These are phyloP conservation scores for Arthrobotrys musiformis DNA, from an alignment of 2,329 filamentous ascomycete genomes.

Conservation along the genomic window DNA sequence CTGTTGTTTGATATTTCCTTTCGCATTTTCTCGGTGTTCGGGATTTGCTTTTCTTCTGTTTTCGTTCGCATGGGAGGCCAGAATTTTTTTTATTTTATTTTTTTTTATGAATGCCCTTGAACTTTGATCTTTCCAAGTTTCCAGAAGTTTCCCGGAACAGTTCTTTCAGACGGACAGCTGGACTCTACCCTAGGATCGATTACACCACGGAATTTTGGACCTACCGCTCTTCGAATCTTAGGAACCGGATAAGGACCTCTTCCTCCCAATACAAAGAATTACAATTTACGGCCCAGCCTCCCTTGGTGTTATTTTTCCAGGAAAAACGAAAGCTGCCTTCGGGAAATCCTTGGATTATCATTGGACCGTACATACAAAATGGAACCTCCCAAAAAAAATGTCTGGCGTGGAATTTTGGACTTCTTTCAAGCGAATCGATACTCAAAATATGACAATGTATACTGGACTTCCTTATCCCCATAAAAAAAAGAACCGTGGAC, in stretches of 20 bases:
- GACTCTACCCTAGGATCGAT: constrained; percentile 23
- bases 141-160: constrained; percentile 3
- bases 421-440: not conserved
- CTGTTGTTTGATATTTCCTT: constrained; percentile 11
- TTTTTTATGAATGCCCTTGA: constrained; percentile 11
- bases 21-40: constrained; percentile 21
- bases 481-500: not conserved
- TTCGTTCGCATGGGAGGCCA: constrained; percentile 17
- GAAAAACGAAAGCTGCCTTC: not conserved
- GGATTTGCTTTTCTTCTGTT: constrained; percentile 10
- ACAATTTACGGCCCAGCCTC: not conserved
- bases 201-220: constrained; percentile 29
- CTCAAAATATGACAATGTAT: constrained; percentile 5
- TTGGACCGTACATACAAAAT: constrained; percentile 24
- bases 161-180: constrained; percentile 20
- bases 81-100: constrained; percentile 9
- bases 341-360: constrained; percentile 5
- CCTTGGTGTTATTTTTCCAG: not conserved
- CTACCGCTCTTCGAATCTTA: constrained; percentile 1
- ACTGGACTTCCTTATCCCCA: not conserved
- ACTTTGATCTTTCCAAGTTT: constrained; percentile 8
- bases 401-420: constrained; percentile 30
- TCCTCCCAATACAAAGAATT: constrained; percentile 3
- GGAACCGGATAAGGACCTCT: constrained; percentile 14
- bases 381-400: constrained; percentile 27